These are phyloP conservation scores for Rutstroemia sp. DNA, from an alignment of 2,329 filamentous ascomycete genomes.

Conservation along the genomic window DNA sequence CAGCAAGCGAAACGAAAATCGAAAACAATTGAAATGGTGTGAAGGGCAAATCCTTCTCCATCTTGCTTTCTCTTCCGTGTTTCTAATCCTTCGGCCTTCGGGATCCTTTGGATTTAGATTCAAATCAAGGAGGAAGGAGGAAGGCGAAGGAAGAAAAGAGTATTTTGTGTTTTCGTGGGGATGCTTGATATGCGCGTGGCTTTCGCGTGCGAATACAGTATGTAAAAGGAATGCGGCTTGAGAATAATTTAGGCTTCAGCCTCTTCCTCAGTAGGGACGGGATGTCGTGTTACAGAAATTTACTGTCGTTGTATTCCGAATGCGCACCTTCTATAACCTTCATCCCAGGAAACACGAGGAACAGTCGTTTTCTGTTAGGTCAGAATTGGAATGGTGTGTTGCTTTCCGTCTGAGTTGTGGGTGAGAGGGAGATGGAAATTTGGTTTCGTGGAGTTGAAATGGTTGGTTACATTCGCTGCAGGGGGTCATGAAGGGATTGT, in stretches of 20 bases:
- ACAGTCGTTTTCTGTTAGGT: constrained; percentile 1
- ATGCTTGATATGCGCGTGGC: constrained; percentile 1
- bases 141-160: not conserved
- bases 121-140: not conserved
- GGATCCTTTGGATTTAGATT: not conserved
- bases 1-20: not conserved
- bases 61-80: not conserved
- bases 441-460: not conserved
- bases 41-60: not conserved
- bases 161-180: not conserved
- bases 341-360: constrained; percentile 9
- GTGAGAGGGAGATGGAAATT: not conserved
- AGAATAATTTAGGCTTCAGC: not conserved
- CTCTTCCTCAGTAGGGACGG: constrained; percentile 4
- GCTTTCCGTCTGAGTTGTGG: constrained; percentile 3
- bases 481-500: not conserved
- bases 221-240: not conserved
- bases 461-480: constrained; percentile 4
- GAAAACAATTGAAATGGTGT: not conserved
- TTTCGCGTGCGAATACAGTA: not conserved
- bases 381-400: not conserved
- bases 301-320: constrained; percentile 2
- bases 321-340: constrained; percentile 1
- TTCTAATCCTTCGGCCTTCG: not conserved
- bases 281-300: constrained; percentile 3